Evolutionary conservation across 352 stramenopile genomes (phyloP), one percentile per base, ranked within the genome.

Genomic region (Phytopythium oedochilum): DNA sequence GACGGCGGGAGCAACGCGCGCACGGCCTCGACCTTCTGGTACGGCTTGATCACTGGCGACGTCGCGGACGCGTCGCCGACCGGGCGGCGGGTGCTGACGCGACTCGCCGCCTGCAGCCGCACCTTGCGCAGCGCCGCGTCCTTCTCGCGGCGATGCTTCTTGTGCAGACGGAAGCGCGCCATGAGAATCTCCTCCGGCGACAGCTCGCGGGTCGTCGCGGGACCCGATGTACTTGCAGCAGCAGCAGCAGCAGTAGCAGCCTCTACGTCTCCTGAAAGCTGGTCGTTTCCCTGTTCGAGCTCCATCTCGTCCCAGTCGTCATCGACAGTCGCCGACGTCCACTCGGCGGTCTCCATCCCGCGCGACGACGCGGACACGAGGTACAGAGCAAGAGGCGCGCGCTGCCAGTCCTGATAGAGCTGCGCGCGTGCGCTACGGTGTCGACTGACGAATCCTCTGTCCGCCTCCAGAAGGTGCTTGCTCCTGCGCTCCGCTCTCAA

Each of bases 81-180:
- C 32, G n/a, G 2, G 46, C 28, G 0, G 53, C 43, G 18, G 48
- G 44, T 43, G 7, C 18, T 39, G 17, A 49, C 51, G 36, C 54
- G 58, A 53, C 40, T 64, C 31, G 55, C 70, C n/a, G 55, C 76
- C 46, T 43, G 67, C 15, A 52, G 59, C 1, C 78, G 76, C 26
- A 71, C 83, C 48, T 86, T 76, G 48, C 74, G 75, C 36, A 92
- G 61, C 25, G 77, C 75, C 42, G 65, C 67, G 40, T 89, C 80
- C 43, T 89, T 86, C 45, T 88, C 64, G 20, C 81, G 72, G 6
- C 76, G 75, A 28, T 91, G 75, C 63, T 87, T 73, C 63, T 91
- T 92, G 72, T 94, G 84, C 40, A 94, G 63, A 3, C 71, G 71
- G 57, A 94, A 94, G 5, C 84, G 81, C 43, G 78, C 70, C 60